Conservation (phyloP, 805 yeast genomes). For the Helenozyma baotianmanensis region DNA sequence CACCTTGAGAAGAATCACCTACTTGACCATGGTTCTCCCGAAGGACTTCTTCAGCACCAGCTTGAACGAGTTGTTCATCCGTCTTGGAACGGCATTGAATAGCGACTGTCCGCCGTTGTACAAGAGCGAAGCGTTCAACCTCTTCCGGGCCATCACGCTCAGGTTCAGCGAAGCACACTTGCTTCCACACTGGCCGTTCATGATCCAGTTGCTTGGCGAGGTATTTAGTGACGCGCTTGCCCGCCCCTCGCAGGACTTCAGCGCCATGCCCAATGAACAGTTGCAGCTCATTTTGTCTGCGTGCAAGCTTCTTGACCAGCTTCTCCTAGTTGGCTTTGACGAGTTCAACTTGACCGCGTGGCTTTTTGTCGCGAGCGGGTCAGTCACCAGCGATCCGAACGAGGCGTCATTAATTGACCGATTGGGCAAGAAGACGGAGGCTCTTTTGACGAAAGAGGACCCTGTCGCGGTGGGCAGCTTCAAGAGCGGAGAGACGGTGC, state of each 20-base stretch:
- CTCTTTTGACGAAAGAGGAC: conserved; percentile 27
- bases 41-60: conserved; percentile 50
- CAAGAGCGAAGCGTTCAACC: conserved; percentile 44
- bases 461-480: conserved; percentile 36
- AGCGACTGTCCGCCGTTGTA: conserved; percentile 29
- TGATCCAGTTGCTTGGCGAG: conserved; percentile 56
- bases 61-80: conserved; percentile 43
- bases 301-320: conserved; percentile 73
- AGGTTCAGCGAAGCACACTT: conserved; percentile 62
- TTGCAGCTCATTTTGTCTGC: conserved; percentile 48
- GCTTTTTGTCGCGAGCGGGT: conserved; percentile 73
- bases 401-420: conserved; percentile 45
- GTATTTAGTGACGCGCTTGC: conserved; percentile 40
- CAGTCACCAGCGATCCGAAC: conserved; percentile 30
- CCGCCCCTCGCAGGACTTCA: conserved; percentile 20
- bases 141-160: conserved; percentile 63
- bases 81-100: conserved; percentile 30
- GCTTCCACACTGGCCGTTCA: conserved; percentile 62
- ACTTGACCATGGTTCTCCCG: conserved; percentile 58
- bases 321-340: conserved; percentile 64
- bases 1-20: conserved; percentile 60
- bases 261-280: conserved; percentile 31
- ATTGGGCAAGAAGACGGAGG: conserved; percentile 32
- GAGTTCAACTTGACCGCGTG: conserved; percentile 78
- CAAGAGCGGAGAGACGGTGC: conserved; percentile 17